Percentiles rank a stretch among this genome's conserved stretches.
These are phyloP conservation scores for Irpex sp. DNA, from an alignment of 1,284 basidiomycete genomes.

Conservation along the genomic window DNA sequence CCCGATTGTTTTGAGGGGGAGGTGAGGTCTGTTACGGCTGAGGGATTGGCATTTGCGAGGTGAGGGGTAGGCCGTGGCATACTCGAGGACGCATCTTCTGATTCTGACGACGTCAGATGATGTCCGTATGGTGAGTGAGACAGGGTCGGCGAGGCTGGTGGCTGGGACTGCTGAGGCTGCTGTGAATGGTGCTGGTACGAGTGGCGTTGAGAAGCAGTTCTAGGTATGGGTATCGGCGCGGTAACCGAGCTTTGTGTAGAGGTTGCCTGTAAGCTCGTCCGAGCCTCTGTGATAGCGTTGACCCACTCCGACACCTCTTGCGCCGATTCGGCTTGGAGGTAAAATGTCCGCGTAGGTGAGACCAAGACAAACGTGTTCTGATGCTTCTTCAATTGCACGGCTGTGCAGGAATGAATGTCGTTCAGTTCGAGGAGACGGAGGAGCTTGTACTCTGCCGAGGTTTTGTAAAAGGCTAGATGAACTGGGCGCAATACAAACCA, in stretches of 20 bases:
- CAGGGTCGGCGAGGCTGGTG: conserved; percentile 30
- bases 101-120: conserved; percentile 67
- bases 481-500: conserved; percentile 96
- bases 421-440: conserved; percentile 86
- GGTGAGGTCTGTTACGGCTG: conserved; percentile 17
- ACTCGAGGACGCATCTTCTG: conserved; percentile 57
- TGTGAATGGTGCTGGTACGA: conserved; percentile 6
- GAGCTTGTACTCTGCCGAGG: conserved; percentile 88
- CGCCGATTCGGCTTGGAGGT: conserved; percentile 76
- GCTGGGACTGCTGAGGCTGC: background rate
- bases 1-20: conserved; percentile 20
- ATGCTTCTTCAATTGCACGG: conserved; percentile 88
- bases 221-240: conserved; percentile 41
- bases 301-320: conserved; percentile 86
- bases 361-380: conserved; percentile 91
- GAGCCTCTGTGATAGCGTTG: conserved; percentile 73
- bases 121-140: conserved; percentile 30
- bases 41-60: conserved; percentile 24
- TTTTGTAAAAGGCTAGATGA: conserved; percentile 97
- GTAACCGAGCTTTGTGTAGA: conserved; percentile 54
- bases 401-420: conserved; percentile 89
- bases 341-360: conserved; percentile 89
- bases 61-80: conserved; percentile 19
- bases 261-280: conserved; percentile 59
- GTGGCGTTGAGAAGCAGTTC: conserved; percentile 8